Percentiles rank a stretch among this genome's conserved stretches.
Conservation (phyloP, 2,329 filamentous ascomycete genomes). For the Aspergillus cejpii region DNA sequence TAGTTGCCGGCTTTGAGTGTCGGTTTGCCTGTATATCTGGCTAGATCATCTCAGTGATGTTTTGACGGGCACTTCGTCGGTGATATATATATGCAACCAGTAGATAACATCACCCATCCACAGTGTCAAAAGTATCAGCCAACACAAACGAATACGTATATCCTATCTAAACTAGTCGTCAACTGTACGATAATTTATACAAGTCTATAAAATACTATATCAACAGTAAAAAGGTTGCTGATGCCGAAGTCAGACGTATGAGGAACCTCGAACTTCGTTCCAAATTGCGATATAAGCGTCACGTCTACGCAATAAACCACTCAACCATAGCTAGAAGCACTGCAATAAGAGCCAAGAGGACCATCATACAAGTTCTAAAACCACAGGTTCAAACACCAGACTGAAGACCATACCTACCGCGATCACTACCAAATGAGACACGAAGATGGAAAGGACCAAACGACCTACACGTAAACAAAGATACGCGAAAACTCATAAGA, state of each 20-base stretch:
- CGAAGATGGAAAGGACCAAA: background rate
- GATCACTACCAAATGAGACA: background rate
- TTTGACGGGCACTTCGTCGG: background rate
- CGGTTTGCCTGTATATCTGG: background rate
- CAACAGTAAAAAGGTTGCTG: background rate
- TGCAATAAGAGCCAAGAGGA: too few relatives aligned
- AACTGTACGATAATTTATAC: too few relatives aligned
- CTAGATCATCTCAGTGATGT: background rate
- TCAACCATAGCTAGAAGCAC: background rate
- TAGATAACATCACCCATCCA: background rate
- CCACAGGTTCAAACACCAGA: too few relatives aligned
- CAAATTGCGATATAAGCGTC: background rate
- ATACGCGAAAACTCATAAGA: background rate
- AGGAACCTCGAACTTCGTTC: background rate
- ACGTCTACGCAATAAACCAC: background rate
- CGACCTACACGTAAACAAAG: background rate
- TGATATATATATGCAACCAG: background rate
- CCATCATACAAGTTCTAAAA: too few relatives aligned
- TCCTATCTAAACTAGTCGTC: too few relatives aligned
- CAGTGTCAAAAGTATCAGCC: background rate
- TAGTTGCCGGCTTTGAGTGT: fast-evolving
- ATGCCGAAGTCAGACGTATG: background rate
- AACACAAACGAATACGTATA: background rate
- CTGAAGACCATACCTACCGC: too few relatives aligned
- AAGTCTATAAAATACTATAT: background rate